Percentiles rank a stretch among this genome's conserved stretches.
These are phyloP conservation scores for Xenosphaeropsis pyriputrescens DNA, from an alignment of 2,329 filamentous ascomycete genomes.

Conservation along the genomic window DNA sequence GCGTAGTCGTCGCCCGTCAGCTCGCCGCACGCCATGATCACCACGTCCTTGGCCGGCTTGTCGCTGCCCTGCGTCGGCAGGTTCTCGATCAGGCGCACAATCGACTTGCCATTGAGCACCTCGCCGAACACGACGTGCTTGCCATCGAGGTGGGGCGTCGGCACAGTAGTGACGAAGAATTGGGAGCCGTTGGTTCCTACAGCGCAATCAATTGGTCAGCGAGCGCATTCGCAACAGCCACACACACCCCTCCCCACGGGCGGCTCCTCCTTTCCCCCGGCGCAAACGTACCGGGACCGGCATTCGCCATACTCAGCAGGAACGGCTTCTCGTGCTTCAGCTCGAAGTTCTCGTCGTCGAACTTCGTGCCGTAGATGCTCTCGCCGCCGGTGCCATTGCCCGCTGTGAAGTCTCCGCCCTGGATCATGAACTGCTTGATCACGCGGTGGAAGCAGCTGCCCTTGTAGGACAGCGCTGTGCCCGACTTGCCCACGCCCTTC, in stretches of 20 bases:
- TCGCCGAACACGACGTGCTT: constrained; percentile 98
- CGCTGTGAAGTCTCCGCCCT: constrained; percentile 92
- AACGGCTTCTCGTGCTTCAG: constrained; percentile 87
- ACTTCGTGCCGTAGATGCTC: constrained; percentile 95
- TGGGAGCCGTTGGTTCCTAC: constrained; percentile 87
- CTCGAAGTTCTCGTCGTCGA: constrained; percentile 91
- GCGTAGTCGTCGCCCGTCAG: constrained; percentile 58
- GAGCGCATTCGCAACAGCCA: no score
- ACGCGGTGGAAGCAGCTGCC: constrained; percentile 87
- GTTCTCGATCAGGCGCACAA: constrained; percentile 84
- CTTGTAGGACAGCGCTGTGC: constrained; percentile 87
- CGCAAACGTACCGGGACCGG: constrained; percentile 58
- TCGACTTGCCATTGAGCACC: constrained; percentile 81
- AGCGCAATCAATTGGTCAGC: not conserved
- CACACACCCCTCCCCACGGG: no score
- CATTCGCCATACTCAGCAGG: constrained; percentile 94
- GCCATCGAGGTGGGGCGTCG: constrained; percentile 85
- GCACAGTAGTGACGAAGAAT: constrained; percentile 94
- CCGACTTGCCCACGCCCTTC: constrained; percentile 69
- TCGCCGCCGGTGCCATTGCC: constrained; percentile 93
- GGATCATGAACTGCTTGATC: constrained; percentile 98
- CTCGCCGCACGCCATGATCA: constrained; percentile 76
- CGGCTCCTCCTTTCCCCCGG: no score
- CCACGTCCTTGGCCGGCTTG: constrained; percentile 60
- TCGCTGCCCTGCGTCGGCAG: constrained; percentile 58